Evolutionary conservation across 2,329 filamentous ascomycete species (phyloP).

Genomic region (Didymella glomerata): DNA sequence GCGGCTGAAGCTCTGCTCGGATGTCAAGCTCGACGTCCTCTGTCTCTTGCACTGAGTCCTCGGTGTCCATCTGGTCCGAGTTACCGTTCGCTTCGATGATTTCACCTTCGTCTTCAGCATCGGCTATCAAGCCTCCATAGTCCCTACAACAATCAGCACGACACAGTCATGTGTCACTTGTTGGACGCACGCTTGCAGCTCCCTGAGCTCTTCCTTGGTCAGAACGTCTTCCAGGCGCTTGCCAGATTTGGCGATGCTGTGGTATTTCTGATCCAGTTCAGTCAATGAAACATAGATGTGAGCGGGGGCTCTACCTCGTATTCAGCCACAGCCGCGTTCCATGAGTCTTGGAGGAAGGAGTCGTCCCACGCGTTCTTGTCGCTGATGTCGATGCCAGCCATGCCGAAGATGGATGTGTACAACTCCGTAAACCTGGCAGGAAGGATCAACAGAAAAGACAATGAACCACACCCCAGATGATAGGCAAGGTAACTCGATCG

Average conservation of each 20-base stretch:
- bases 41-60: slow-evolving; percentile 30
- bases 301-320: slow-evolving; percentile 41
- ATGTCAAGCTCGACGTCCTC: slow-evolving; percentile 21
- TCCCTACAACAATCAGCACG: slow-evolving; percentile 39
- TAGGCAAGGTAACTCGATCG: too few species aligned
- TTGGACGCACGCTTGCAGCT: slow-evolving; percentile 39
- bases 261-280: slow-evolving; percentile 46
- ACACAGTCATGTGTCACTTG: background rate
- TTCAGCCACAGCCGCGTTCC: slow-evolving; percentile 49
- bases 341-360: slow-evolving; percentile 46
- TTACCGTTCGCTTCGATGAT: slow-evolving; percentile 30
- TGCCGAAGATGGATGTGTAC: too few species aligned
- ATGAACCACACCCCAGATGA: too few species aligned
- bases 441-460: too few species aligned
- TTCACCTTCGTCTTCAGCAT: slow-evolving; percentile 29
- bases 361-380: slow-evolving; percentile 52
- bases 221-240: slow-evolving; percentile 49
- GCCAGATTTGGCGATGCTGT: slow-evolving; percentile 49
- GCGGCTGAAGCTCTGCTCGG: slow-evolving; percentile 26
- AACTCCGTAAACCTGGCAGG: too few species aligned
- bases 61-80: slow-evolving; percentile 38
- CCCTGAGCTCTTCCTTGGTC: slow-evolving; percentile 42
- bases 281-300: slow-evolving; percentile 13
- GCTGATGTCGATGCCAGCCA: slow-evolving; percentile 41
- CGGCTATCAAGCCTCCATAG: slow-evolving; percentile 42